These are phyloP conservation scores for Rhododendron griersonianum DNA, from an alignment of 148 eudicot genomes.

Conservation along the genomic window DNA sequence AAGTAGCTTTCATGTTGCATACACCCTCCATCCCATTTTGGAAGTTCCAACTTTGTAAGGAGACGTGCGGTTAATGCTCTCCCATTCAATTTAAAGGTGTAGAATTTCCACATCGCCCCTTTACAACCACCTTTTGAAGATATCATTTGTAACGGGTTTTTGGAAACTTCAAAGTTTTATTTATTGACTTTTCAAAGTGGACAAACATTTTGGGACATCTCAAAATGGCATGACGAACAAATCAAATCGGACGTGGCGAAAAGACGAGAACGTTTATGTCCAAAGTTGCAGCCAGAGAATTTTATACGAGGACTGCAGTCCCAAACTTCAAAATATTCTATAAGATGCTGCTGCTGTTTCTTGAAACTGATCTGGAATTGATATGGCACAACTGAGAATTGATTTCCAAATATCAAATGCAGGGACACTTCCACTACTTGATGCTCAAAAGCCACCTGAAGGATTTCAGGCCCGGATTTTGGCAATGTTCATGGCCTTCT, in stretches of 20 bases:
- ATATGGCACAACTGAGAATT: background rate
- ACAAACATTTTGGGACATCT: background rate
- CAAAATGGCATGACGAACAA: background rate
- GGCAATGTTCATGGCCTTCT: conserved; percentile 55
- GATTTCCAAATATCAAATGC: conserved; percentile 21
- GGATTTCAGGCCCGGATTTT: conserved; percentile 40
- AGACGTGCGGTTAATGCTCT: background rate
- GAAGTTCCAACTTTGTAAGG: background rate
- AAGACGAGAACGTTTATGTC: background rate
- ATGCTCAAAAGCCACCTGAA: conserved; percentile 41
- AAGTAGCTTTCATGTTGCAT: background rate
- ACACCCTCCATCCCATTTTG: background rate
- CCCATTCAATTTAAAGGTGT: background rate
- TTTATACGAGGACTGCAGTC: background rate
- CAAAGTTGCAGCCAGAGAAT: background rate
- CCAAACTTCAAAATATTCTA: background rate
- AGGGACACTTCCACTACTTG: conserved; percentile 42
- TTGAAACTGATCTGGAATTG: background rate
- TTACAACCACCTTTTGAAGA: background rate
- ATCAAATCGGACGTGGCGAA: background rate
- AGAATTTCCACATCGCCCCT: background rate
- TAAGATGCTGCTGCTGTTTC: background rate
- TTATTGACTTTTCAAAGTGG: background rate
- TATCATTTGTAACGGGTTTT: background rate
- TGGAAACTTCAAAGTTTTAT: background rate